phyloP scores from a whole-genome alignment of 768 basidiomycete species.

The Sarcodon aspratus region DNA sequence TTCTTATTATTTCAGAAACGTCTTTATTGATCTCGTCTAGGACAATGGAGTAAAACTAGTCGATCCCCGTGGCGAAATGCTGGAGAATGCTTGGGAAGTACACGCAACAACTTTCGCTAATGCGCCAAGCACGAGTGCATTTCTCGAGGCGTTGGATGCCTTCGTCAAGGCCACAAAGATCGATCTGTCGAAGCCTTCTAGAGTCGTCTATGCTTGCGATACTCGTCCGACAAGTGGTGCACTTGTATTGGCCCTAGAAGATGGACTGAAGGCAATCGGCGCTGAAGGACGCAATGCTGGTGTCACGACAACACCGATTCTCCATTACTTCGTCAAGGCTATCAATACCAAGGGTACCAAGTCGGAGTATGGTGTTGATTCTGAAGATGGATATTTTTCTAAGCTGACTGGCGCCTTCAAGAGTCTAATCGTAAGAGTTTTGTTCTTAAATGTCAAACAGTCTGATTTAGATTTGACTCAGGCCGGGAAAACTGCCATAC shows the following conservation, averaged over 20 bases:
- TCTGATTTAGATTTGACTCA: slow-evolving; percentile 14
- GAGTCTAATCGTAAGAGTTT: slow-evolving; percentile 64
- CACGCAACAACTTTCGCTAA: slow-evolving; percentile 86
- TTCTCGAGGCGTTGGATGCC: slow-evolving; percentile 49
- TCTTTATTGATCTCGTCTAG: slow-evolving; percentile 26
- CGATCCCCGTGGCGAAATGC: slow-evolving; percentile 96
- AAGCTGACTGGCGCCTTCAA: slow-evolving; percentile 81
- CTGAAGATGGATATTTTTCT: slow-evolving; percentile 71
- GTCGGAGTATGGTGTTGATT: slow-evolving; percentile 71
- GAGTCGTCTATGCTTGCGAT: slow-evolving; percentile 86
- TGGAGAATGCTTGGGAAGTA: slow-evolving; percentile 84
- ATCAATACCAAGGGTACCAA: slow-evolving; percentile 78
- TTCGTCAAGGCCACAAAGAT: slow-evolving; percentile 61
- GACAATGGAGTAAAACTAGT: slow-evolving; percentile 99
- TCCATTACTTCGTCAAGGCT: slow-evolving; percentile 88
- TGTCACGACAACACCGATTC: slow-evolving; percentile 85
- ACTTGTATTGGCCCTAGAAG: slow-evolving; percentile 68
- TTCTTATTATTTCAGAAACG: slow-evolving; percentile 1
- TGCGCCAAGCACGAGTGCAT: slow-evolving; percentile 60
- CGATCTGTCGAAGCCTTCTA: slow-evolving; percentile 66
- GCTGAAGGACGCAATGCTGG: slow-evolving; percentile 66
- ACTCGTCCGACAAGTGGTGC: slow-evolving; percentile 80
- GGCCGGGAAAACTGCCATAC: slow-evolving; percentile 44
- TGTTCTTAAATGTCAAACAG: too few species aligned
- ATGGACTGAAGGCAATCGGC: slow-evolving; percentile 68